Evolutionary conservation across 441 rosid genomes (phyloP).

Genomic region (Gossypium gossypioides): DNA sequence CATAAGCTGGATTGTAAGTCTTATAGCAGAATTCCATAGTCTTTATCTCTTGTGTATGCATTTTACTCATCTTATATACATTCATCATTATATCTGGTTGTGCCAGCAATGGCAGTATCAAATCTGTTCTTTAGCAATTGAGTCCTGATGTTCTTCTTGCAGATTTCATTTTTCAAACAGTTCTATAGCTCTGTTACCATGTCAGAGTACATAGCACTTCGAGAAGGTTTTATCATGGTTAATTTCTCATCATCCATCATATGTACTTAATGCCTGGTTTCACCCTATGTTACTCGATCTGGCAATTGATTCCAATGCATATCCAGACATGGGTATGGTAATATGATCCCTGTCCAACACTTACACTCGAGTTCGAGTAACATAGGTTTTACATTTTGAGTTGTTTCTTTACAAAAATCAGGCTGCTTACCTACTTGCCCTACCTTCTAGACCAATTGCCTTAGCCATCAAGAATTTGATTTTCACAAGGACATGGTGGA

Average conservation of each 20-base stretch:
- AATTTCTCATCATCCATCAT: constrained; percentile 4
- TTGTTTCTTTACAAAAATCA: background rate
- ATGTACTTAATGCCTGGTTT: background rate
- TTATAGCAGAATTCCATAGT: background rate
- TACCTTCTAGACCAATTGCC: constrained; percentile 38
- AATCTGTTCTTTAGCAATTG: background rate
- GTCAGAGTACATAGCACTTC: constrained; percentile 63
- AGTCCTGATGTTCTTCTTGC: constrained; percentile 14
- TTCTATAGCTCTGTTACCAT: constrained; percentile 57
- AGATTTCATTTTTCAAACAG: constrained; percentile 77
- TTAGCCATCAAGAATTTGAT: constrained; percentile 24
- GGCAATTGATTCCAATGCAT: too few species aligned
- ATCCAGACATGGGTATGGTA: too few species aligned
- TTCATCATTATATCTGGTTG: background rate
- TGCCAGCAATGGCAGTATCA: background rate
- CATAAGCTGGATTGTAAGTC: constrained; percentile 59
- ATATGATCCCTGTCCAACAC: too few species aligned
- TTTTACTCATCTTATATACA: background rate
- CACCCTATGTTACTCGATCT: background rate
- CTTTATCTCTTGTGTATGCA: background rate
- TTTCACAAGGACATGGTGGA: constrained; percentile 59
- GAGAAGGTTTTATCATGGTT: constrained; percentile 68
- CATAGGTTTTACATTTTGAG: background rate
- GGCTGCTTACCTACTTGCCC: background rate
- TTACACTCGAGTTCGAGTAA: background rate